A percentile compares a stretch with the other conserved stretches of the same genome.
Evolutionary conservation across 306 rosid genomes (phyloP).

Genomic region (Begonia fuchsioides): DNA sequence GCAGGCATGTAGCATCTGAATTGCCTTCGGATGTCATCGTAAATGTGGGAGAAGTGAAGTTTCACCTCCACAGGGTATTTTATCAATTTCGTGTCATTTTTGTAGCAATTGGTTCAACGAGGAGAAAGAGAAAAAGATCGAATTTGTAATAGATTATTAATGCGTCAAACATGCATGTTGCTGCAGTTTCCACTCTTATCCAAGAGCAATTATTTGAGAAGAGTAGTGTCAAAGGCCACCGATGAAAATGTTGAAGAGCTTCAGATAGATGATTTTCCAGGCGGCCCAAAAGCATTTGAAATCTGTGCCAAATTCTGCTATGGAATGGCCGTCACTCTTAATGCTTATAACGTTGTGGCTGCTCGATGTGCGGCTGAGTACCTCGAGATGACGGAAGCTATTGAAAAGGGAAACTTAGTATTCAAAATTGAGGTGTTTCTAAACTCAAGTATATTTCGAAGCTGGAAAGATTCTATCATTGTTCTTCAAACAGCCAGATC

Average conservation of each 20-base stretch:
- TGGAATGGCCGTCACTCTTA: constrained; percentile 90
- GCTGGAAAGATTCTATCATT: constrained; percentile 95
- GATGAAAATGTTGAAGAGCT: constrained; percentile 64
- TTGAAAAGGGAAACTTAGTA: constrained; percentile 70
- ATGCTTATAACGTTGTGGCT: constrained; percentile 93
- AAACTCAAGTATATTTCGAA: constrained; percentile 76
- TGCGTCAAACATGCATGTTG: too few species aligned
- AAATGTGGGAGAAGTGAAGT: constrained; percentile 69
- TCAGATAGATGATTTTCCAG: constrained; percentile 60
- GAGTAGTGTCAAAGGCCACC: constrained; percentile 37
- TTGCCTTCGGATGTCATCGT: constrained; percentile 60
- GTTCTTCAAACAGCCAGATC: constrained; percentile 84
- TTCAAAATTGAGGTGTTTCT: constrained; percentile 91
- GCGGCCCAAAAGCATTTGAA: constrained; percentile 90
- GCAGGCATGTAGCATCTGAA: constrained; percentile 82
- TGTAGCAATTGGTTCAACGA: too few species aligned
- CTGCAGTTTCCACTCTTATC: constrained; percentile 80
- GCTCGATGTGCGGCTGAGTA: constrained; percentile 92
- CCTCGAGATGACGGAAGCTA: constrained; percentile 84
- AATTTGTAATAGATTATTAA: too few species aligned
- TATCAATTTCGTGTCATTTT: not conserved
- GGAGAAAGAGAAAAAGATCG: too few species aligned
- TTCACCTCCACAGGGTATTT: constrained; percentile 81
- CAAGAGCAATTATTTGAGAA: constrained; percentile 69
- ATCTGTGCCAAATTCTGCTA: constrained; percentile 90